These are phyloP conservation scores for Mycena indigotica DNA, from an alignment of 768 basidiomycete species.

Conservation along the genomic window DNA sequence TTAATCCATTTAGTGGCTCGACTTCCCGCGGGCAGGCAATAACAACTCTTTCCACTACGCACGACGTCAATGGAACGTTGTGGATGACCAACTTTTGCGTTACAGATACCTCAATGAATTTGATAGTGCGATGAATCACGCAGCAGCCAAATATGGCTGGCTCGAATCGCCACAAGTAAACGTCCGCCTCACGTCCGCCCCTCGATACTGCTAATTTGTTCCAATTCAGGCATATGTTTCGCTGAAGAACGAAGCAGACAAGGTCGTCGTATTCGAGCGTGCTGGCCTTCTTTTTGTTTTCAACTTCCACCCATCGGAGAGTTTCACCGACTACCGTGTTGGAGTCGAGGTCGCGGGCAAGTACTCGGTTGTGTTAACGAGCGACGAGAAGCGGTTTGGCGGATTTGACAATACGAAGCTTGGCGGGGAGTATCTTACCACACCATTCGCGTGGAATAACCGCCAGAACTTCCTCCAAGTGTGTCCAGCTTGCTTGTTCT, in stretches of 20 bases:
- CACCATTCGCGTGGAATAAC: slow-evolving; percentile 88
- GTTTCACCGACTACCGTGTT: slow-evolving; percentile 92
- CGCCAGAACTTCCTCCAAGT: slow-evolving; percentile 90
- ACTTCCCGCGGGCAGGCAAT: slow-evolving; percentile 97
- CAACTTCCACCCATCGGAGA: slow-evolving; percentile 93
- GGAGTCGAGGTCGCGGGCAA: slow-evolving; percentile 86
- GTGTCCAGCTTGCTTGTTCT: slow-evolving; percentile 22
- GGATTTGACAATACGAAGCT: slow-evolving; percentile 82
- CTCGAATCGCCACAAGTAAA: slow-evolving; percentile 78
- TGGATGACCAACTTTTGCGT: slow-evolving; percentile 83
- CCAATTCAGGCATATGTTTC: slow-evolving; percentile 84
- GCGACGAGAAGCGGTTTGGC: slow-evolving; percentile 86
- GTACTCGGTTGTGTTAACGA: slow-evolving; percentile 78
- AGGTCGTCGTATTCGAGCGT: slow-evolving; percentile 92
- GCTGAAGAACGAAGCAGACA: slow-evolving; percentile 91
- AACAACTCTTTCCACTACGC: slow-evolving; percentile 96
- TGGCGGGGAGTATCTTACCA: slow-evolving; percentile 73
- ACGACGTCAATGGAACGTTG: slow-evolving; percentile 93
- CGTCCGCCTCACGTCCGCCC: too few species aligned
- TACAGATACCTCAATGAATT: slow-evolving; percentile 95
- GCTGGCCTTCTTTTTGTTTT: slow-evolving; percentile 93
- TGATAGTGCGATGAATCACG: slow-evolving; percentile 87
- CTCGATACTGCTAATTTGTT: slow-evolving; percentile 3
- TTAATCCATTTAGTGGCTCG: slow-evolving; percentile 77
- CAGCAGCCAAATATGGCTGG: slow-evolving; percentile 84